phyloP scores from a whole-genome alignment of 2,329 filamentous ascomycete species.

The Scorias spongiosa region DNA sequence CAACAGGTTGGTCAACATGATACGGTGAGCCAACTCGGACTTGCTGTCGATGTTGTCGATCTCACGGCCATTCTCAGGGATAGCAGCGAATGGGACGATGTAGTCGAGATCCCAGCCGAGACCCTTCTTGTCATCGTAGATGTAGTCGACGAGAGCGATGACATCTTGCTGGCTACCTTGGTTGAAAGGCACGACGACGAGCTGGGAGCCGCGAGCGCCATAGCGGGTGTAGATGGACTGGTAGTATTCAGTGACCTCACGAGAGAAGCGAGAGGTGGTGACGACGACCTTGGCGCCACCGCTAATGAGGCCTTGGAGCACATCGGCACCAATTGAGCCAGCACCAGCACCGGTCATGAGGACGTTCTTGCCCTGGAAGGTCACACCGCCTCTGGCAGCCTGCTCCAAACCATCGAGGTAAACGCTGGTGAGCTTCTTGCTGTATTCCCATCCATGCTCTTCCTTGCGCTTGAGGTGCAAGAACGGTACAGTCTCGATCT shows the following conservation, averaged over 20 bases:
- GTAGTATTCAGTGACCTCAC: slow-evolving; percentile 97
- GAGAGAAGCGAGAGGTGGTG: slow-evolving; percentile 90
- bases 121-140: slow-evolving; percentile 91
- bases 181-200: slow-evolving; percentile 97
- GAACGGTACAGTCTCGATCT: slow-evolving; percentile 95
- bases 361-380: slow-evolving; percentile 86
- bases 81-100: slow-evolving; percentile 90
- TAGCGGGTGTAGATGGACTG: slow-evolving; percentile 96
- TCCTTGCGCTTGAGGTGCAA: slow-evolving; percentile 90
- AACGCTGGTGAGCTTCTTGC: slow-evolving; percentile 88
- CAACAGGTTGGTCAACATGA: slow-evolving; percentile 96
- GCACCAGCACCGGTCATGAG: slow-evolving; percentile 97
- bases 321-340: slow-evolving; percentile 93
- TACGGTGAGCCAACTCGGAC: slow-evolving; percentile 92
- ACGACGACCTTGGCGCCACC: slow-evolving; percentile 95
- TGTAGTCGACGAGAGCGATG: slow-evolving; percentile 84
- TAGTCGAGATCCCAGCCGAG: slow-evolving; percentile 97
- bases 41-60: slow-evolving; percentile 95
- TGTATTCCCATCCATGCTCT: slow-evolving; percentile 95
- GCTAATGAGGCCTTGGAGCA: slow-evolving; percentile 87
- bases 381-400: slow-evolving; percentile 73
- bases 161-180: slow-evolving; percentile 97
- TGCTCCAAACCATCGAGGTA: slow-evolving; percentile 88
- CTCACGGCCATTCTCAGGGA: slow-evolving; percentile 92
- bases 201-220: slow-evolving; percentile 83